Evolutionary conservation across 208 protist species (phyloP), one percentile per base, ranked within the genome.

Genomic region (Leishmania arabica): DNA sequence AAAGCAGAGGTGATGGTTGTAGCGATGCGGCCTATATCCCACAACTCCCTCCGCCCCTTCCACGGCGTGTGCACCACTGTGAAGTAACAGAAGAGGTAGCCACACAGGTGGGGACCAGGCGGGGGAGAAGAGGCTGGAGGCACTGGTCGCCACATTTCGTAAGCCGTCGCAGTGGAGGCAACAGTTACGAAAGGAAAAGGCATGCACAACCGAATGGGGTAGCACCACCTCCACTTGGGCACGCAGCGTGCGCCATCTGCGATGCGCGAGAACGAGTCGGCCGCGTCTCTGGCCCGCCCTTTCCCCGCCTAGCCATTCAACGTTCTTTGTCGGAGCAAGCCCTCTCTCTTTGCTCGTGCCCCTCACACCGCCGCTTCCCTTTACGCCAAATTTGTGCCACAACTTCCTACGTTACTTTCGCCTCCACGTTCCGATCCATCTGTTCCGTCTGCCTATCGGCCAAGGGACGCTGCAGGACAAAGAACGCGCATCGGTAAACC

Each of bases 401-500:
- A 45, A 17, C 34, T 13, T 2, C 27, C 24, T 45, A 62, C 21
- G 9, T 68, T 7, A 37, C 5, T 31, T 49, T 19, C 37, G 53
- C 78, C 60, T 68, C 56, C 9, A 34, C 45, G 24, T 58, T 34
- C 24, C 73, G 21, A 31, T 62, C 64, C 27, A 78, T 85, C 84
- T 51, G 24, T 1, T 81, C 72, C 24, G 83, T 76, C n/a, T 68
- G 53, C 64, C 51, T 77, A 51, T 85, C 79, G 17, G 78, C 77
- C 51, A 87, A 56, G 27, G 90, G 94, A 9, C 92, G 86, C 70
- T 95, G 95, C 47, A 97, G 86, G 47, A 96, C 82, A 84, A 98
- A 98, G 77, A 97, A 98, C 51, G 95, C 93, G 81, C 93, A 97
- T 45, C 92, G 88, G 75, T 98, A 98, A 71, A 97, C 89, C 31